Conservation (phyloP, 208 protist species). For the Trypanosoma brucei region DNA sequence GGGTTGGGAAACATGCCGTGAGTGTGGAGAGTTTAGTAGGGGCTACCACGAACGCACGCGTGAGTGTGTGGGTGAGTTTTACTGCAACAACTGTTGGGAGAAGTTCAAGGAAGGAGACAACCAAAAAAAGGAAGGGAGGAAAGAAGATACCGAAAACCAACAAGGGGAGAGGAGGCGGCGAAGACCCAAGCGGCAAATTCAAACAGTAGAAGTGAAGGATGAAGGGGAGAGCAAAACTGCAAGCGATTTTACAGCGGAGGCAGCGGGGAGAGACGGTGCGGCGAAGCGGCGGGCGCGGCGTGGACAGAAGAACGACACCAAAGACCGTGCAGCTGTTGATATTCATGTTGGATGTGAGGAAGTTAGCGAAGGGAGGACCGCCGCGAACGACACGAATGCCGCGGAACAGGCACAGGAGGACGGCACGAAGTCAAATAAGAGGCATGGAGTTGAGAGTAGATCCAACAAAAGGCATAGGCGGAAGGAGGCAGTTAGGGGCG, state of each 20-base stretch:
- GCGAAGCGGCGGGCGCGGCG: not conserved
- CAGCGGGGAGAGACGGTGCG: not conserved
- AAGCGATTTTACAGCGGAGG: conserved; percentile 4
- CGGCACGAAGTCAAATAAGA: not conserved
- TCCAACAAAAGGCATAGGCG: not conserved
- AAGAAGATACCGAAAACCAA: not conserved
- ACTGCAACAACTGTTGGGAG: conserved; percentile 33
- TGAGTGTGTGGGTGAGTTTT: conserved; percentile 30
- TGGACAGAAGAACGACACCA: not conserved
- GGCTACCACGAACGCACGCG: conserved; percentile 40
- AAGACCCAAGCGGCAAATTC: not conserved
- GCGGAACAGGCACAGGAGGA: not conserved
- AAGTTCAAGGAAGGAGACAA: conserved; percentile 13
- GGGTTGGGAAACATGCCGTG: conserved; percentile 58
- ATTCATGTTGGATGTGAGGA: not conserved
- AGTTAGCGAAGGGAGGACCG: not conserved
- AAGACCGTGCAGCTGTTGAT: not conserved
- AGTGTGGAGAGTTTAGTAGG: conserved; percentile 64
- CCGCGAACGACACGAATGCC: not conserved
- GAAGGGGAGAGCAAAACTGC: not conserved
- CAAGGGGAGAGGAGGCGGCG: conserved; percentile 5
- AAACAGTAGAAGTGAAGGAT: conserved; percentile 2
- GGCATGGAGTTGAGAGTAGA: not conserved
- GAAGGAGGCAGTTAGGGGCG: not conserved
- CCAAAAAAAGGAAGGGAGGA: conserved; percentile 17